These are phyloP conservation scores for Earliella scabrosa DNA, from an alignment of 1,284 basidiomycete species.

Conservation along the genomic window DNA sequence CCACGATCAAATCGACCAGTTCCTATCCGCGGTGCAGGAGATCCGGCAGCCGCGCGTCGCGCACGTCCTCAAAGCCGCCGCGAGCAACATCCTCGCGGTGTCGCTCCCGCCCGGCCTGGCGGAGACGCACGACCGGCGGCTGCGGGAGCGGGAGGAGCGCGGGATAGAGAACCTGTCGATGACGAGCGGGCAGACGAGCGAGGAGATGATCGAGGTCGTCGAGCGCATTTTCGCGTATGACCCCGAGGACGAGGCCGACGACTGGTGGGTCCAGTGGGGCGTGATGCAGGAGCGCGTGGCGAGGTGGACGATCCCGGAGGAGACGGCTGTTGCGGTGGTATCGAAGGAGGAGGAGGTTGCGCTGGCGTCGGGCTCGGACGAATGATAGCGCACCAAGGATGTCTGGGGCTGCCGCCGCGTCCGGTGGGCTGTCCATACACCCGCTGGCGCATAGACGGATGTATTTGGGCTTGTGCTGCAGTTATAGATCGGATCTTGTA, in stretches of 20 bases:
- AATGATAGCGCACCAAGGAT: no score
- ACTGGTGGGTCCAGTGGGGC: slow-evolving; percentile 44
- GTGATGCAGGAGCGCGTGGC: slow-evolving; percentile 35
- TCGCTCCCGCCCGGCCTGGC: slow-evolving; percentile 25
- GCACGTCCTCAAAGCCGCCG: slow-evolving; percentile 20
- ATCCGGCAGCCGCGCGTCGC: slow-evolving; percentile 36
- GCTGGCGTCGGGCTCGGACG: no score
- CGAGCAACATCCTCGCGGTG: slow-evolving; percentile 27
- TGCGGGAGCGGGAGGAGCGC: slow-evolving; percentile 14
- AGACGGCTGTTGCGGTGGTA: no score
- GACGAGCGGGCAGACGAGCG: slow-evolving; percentile 14
- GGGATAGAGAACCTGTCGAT: slow-evolving; percentile 13
- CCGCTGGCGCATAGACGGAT: no score
- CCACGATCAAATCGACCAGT: slow-evolving; percentile 52
- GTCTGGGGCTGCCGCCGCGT: no score
- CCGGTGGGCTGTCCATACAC: no score
- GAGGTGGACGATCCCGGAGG: no score
- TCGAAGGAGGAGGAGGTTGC: no score
- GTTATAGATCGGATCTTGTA: no score
- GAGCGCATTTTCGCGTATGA: slow-evolving; percentile 37
- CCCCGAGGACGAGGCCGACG: slow-evolving; percentile 40
- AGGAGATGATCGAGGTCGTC: slow-evolving; percentile 18
- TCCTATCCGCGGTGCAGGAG: slow-evolving; percentile 57
- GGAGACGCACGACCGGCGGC: slow-evolving; percentile 8
- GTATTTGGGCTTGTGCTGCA: no score